Evolutionary conservation across 179 eudicot genomes (phyloP), one percentile per base, ranked within the genome.

Genomic region (Camellia oleifera): DNA sequence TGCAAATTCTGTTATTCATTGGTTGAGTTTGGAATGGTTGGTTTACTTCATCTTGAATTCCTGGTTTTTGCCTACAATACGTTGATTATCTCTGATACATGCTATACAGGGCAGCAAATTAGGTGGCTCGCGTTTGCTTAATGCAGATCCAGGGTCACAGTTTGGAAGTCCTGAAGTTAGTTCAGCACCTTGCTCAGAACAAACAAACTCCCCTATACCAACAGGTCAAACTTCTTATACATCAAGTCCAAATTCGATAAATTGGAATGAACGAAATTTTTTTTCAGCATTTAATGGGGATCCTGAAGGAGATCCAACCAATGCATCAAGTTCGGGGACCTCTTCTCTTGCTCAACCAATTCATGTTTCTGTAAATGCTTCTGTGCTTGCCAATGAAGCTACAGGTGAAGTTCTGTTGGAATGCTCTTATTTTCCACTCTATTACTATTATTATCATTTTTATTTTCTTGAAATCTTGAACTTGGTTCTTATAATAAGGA

Each of bases 191-290:
- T 78, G 44, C 56, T 69, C 45, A 53, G 74, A 48, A 42, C 74
- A 78, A 45, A 32, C 56, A 4, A 2, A 0, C 40, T 78, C 75
- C 62, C 81, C 67, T 78, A 12, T 42, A 12, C 42, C 75, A 7
- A 54, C 81, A 32, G 75, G 12, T 67, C 64, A 68, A 68, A 32
- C 54, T 1, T 68, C 80, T 17, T n/a, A 78, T 78, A 67, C 54
- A 78, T 69, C 75, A 78, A 78, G 54, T 69, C 67, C 81, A 13
- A 69, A 15, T 78, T 56, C 56, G 5, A 67, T 69, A 57, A 65
- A 78, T 44, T 78, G 81, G 81, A 78, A 56, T 69, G 81, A 44
- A 56, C 81, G 42, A 61, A 5, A n/a, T 8, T 44, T 68, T 4
- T 69, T 42, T 69, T 54, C 81, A 6, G 75, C 58, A 78, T 57